These are phyloP conservation scores for Naganishia albida DNA, from an alignment of 1,284 basidiomycete species.

Conservation along the genomic window DNA sequence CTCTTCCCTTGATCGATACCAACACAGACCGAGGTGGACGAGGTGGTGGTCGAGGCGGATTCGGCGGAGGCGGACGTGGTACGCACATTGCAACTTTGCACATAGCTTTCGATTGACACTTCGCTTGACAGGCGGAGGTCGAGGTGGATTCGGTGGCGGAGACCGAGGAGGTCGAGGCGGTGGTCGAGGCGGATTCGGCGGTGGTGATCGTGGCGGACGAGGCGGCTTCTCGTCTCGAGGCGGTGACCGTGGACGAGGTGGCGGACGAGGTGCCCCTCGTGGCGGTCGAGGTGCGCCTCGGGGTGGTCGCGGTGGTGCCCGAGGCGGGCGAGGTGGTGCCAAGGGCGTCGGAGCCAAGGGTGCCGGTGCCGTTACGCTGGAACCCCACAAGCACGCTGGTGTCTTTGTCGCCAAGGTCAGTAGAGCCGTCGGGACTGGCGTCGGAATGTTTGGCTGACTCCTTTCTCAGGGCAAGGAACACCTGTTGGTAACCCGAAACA, in stretches of 20 bases:
- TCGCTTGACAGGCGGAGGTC: too few relatives aligned
- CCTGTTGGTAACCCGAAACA: constrained; percentile 95
- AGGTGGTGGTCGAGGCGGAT: constrained; percentile 33
- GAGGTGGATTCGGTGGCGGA: constrained; percentile 35
- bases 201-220: constrained; percentile 44
- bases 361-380: constrained; percentile 83
- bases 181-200: constrained; percentile 46
- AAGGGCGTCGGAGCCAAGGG: constrained; percentile 66
- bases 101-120: too few relatives aligned
- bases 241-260: constrained; percentile 43
- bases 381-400: constrained; percentile 92
- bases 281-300: constrained; percentile 38
- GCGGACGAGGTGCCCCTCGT: constrained; percentile 44
- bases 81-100: too few relatives aligned
- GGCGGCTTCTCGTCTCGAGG: constrained; percentile 40
- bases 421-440: not conserved
- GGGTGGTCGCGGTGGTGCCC: constrained; percentile 43
- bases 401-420: constrained; percentile 86
- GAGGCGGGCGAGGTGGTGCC: constrained; percentile 59
- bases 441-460: not conserved
- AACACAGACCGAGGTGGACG: constrained; percentile 33
- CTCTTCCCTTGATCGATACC: not conserved
- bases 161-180: constrained; percentile 35
- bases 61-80: constrained; percentile 45
- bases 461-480: constrained; percentile 71